A percentile compares a stretch with the other conserved stretches of the same genome.
These are phyloP conservation scores for Selenicereus undatus DNA, from an alignment of 148 eudicot species.

Conservation along the genomic window DNA sequence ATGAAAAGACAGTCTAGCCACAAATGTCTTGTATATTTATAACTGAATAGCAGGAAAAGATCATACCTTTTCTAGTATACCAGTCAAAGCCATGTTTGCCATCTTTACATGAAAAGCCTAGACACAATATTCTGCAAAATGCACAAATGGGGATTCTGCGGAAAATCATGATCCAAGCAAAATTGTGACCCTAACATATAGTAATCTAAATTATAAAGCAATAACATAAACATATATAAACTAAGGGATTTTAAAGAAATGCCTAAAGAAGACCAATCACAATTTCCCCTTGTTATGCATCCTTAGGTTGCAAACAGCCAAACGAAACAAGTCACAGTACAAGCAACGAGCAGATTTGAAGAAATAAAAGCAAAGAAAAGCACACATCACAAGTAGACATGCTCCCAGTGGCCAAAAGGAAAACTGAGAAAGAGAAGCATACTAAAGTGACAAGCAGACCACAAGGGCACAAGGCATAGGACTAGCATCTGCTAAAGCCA, in stretches of 20 bases:
- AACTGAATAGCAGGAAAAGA: neutral
- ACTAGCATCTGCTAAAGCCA: neutral
- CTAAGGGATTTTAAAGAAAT: neutral
- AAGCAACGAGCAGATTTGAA: neutral
- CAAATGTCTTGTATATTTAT: neutral
- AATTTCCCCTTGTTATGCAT: neutral
- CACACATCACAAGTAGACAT: neutral
- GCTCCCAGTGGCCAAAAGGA: neutral
- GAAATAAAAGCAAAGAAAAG: neutral
- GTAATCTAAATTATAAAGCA: neutral
- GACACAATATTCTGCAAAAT: neutral
- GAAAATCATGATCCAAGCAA: neutral
- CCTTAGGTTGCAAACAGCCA: neutral
- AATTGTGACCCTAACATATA: neutral
- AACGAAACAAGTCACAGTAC: neutral
- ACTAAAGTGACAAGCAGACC: neutral
- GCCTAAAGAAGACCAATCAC: neutral
- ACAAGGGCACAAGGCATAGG: neutral
- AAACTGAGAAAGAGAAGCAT: neutral
- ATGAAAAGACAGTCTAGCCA: neutral
- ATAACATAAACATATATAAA: neutral
- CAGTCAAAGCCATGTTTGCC: slow-evolving; percentile 67
- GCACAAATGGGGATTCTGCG: slow-evolving; percentile 22
- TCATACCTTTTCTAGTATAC: slow-evolving; percentile 87
- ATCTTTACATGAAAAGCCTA: slow-evolving; percentile 32